phyloP scores from a whole-genome alignment of 2,329 filamentous ascomycete genomes.

The Hypoxylon sp. region DNA sequence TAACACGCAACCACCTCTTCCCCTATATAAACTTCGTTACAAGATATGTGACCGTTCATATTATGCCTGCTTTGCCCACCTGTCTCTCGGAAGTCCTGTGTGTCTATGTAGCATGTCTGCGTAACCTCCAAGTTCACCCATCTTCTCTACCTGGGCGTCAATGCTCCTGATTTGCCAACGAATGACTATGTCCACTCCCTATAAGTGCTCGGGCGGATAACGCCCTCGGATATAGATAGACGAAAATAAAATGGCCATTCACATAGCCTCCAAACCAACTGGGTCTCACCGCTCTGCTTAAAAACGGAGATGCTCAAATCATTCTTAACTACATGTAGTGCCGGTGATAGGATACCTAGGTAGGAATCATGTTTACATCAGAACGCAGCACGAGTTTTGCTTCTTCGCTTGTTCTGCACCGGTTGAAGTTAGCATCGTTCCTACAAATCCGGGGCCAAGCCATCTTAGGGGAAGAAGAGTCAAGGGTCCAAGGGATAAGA shows the following conservation, averaged over 20 bases:
- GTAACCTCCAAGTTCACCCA: constrained; percentile 17
- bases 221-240: constrained; percentile 41
- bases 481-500: background rate
- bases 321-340: constrained; percentile 4
- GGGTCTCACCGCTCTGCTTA: constrained; percentile 48
- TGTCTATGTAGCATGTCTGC: constrained; percentile 36
- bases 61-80: constrained; percentile 24
- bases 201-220: constrained; percentile 24
- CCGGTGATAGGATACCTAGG: constrained; percentile 11
- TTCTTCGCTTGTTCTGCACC: constrained; percentile 77
- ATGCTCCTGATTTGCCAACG: constrained; percentile 38
- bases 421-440: constrained; percentile 35
- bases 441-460: background rate
- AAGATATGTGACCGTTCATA: constrained; percentile 33
- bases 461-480: background rate
- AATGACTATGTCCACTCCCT: constrained; percentile 41
- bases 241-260: constrained; percentile 40
- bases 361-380: constrained; percentile 69
- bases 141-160: constrained; percentile 22
- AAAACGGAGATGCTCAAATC: constrained; percentile 40
- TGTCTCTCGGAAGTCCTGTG: constrained; percentile 10
- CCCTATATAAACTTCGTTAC: constrained; percentile 25
- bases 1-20: constrained; percentile 9
- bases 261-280: constrained; percentile 42
- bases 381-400: constrained; percentile 81